Percentiles rank a stretch among this genome's conserved stretches.
These are phyloP conservation scores for Chlorella sp. DNA, from an alignment of 139 green algal species.

Conservation along the genomic window DNA sequence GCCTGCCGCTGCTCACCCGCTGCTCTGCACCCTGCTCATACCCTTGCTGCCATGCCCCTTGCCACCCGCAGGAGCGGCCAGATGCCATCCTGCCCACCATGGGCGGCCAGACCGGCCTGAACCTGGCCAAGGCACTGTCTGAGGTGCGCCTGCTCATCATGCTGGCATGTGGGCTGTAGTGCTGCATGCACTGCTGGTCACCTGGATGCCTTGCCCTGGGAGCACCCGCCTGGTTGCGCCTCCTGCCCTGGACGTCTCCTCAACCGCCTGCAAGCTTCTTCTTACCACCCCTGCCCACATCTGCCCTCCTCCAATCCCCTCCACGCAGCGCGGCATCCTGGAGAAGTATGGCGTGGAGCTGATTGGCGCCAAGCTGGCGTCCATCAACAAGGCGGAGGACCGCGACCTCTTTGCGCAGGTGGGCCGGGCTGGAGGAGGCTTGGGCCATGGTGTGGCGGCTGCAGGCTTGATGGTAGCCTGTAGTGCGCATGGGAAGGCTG, in stretches of 20 bases:
- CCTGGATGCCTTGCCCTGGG: too few species aligned
- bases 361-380: slow-evolving; percentile 98
- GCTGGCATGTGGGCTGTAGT: background rate
- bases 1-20: too few species aligned
- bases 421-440: too few species aligned
- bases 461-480: too few species aligned
- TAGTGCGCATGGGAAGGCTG: background rate
- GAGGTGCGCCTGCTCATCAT: slow-evolving; percentile 63
- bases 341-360: slow-evolving; percentile 96
- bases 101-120: slow-evolving; percentile 98
- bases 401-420: slow-evolving; percentile 95
- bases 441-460: too few species aligned
- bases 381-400: slow-evolving; percentile 98
- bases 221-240: too few species aligned
- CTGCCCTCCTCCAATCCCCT: background rate
- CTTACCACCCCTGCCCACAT: background rate
- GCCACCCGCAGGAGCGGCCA: slow-evolving; percentile 82
- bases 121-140: slow-evolving; percentile 94
- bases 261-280: background rate
- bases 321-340: slow-evolving; percentile 74
- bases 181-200: too few species aligned
- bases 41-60: background rate
- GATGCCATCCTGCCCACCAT: slow-evolving; percentile 99
- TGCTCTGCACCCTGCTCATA: background rate
- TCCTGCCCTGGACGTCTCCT: background rate